Conservation (phyloP, 2,329 filamentous ascomycete species). For the Pseudogymnoascus sp. region DNA sequence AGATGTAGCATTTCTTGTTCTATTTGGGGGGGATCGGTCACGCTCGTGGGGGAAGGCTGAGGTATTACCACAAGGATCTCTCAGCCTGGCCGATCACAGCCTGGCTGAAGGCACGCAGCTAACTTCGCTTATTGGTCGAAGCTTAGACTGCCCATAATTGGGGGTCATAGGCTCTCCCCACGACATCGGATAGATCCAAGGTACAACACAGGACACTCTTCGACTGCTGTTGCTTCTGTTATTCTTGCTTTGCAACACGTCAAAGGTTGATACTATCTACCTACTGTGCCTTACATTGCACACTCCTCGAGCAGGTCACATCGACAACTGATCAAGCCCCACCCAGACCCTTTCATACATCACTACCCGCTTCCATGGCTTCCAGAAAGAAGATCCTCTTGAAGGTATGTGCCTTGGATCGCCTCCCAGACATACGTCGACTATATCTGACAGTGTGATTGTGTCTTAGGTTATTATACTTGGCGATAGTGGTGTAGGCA, state of each 20-base stretch:
- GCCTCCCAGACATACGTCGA: conserved; percentile 9
- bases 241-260: background rate
- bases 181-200: conserved; percentile 3
- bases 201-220: conserved; percentile 1
- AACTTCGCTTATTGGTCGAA: conserved; percentile 6
- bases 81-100: background rate
- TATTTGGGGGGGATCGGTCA: background rate
- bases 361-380: conserved; percentile 36
- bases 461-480: conserved; percentile 84
- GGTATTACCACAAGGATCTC: background rate
- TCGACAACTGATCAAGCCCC: background rate
- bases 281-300: background rate
- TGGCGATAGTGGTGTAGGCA: conserved; percentile 96
- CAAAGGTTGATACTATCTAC: background rate
- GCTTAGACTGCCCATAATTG: conserved; percentile 5
- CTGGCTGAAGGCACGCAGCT: background rate
- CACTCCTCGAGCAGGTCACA: background rate
- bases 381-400: conserved; percentile 62
- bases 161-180: conserved; percentile 8
- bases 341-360: background rate
- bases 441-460: background rate
- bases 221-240: conserved; percentile 2
- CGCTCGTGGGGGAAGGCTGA: conserved; percentile 1
- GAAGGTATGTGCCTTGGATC: conserved; percentile 43
- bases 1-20: background rate